phyloP scores from a whole-genome alignment of 768 basidiomycete genomes.

The Galerina sulciceps region DNA sequence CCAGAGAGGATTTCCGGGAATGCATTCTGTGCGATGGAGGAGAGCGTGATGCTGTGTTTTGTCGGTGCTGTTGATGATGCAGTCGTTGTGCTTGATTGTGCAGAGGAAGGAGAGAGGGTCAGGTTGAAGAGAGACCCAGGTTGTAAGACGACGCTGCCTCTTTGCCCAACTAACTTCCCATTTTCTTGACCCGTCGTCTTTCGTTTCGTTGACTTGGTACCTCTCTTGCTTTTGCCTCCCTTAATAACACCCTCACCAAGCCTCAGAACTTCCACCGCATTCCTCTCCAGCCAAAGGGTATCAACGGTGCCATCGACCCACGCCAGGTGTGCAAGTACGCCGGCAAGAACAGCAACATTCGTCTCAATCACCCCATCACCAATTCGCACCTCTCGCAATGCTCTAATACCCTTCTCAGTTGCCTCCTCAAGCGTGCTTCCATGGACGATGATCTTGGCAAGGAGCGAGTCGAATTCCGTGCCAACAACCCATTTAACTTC shows the following conservation, averaged over 20 bases:
- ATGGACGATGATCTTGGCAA: conserved; percentile 84
- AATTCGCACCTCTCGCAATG: conserved; percentile 81
- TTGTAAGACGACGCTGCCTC: conserved; percentile 27
- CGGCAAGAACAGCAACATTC: conserved; percentile 34
- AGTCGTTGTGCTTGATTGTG: not conserved
- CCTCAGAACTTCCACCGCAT: conserved; percentile 22
- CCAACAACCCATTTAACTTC: conserved; percentile 34
- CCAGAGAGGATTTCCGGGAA: conserved; percentile 41
- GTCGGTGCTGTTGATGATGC: not conserved
- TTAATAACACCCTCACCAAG: conserved; percentile 15
- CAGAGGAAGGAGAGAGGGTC: conserved; percentile 21
- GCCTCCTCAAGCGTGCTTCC: conserved; percentile 85
- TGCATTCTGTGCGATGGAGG: conserved; percentile 36
- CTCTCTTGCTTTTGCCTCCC: not conserved
- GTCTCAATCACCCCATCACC: conserved; percentile 51
- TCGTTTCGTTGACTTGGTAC: not conserved
- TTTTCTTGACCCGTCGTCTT: not conserved
- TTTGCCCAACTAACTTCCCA: not conserved
- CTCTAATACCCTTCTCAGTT: conserved; percentile 80
- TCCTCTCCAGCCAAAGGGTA: conserved; percentile 42
- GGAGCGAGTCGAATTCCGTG: conserved; percentile 87
- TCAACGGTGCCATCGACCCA: conserved; percentile 35
- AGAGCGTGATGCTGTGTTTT: conserved; percentile 36
- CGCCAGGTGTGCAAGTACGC: conserved; percentile 33
- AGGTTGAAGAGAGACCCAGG: conserved; percentile 42